A percentile compares a stretch with the other conserved stretches of the same genome.
phyloP scores from a whole-genome alignment of 2,329 filamentous ascomycete genomes.

The Xylaria sp. region DNA sequence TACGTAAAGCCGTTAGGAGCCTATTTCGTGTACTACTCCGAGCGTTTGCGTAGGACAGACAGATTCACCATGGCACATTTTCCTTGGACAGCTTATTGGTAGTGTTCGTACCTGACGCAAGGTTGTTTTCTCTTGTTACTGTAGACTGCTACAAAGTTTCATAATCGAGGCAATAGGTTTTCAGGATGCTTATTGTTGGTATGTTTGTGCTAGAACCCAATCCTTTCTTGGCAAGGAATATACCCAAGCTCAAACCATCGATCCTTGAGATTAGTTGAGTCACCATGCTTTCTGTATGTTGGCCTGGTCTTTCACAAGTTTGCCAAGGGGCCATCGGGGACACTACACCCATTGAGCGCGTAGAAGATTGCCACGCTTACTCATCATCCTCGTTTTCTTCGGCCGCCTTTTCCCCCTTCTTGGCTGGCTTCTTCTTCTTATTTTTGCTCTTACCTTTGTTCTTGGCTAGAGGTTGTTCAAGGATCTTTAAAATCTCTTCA shows the following conservation, averaged over 20 bases:
- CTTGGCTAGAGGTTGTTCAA: slow-evolving; percentile 85
- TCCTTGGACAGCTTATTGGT: not conserved
- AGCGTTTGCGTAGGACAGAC: not conserved
- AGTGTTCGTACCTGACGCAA: slow-evolving; percentile 21
- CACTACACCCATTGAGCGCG: slow-evolving; percentile 1
- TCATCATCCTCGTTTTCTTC: slow-evolving; percentile 38
- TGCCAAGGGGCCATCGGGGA: not conserved
- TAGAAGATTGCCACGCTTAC: slow-evolving; percentile 23
- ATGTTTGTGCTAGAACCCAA: slow-evolving; percentile 13
- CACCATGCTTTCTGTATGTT: slow-evolving; percentile 5
- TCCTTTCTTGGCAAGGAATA: slow-evolving; percentile 16
- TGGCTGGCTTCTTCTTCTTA: slow-evolving; percentile 75
- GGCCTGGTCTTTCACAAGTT: slow-evolving; percentile 15
- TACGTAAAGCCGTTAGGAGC: not conserved
- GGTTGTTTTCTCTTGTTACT: slow-evolving; percentile 25
- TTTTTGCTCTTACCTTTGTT: slow-evolving; percentile 94
- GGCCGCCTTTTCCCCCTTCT: slow-evolving; percentile 55
- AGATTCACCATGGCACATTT: not conserved
- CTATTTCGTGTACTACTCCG: not conserved
- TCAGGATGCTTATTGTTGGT: slow-evolving; percentile 7
- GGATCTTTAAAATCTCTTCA: slow-evolving; percentile 91
- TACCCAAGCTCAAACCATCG: slow-evolving; percentile 8
- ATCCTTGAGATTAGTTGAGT: slow-evolving; percentile 10
- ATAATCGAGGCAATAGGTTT: slow-evolving; percentile 9
- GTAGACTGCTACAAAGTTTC: slow-evolving; percentile 25